Evolutionary conservation across 1,284 basidiomycete species (phyloP).

Genomic region (Naganishia liquefaciens): DNA sequence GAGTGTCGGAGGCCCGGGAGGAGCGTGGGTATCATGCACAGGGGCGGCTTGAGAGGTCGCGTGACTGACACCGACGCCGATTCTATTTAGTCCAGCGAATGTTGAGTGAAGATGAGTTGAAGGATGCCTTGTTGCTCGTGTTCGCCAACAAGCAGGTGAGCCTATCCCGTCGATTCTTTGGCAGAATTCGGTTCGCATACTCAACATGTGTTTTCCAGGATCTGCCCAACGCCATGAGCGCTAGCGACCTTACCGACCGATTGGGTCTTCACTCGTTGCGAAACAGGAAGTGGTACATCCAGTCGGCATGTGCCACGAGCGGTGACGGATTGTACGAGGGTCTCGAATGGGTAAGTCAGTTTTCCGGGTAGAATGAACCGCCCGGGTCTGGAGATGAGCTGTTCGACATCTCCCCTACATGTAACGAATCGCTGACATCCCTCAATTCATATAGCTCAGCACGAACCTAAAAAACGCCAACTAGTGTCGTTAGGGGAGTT

Average conservation of each 20-base stretch:
- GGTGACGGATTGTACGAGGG: slow-evolving; percentile 99
- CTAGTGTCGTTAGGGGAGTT: not conserved
- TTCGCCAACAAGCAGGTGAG: slow-evolving; percentile 93
- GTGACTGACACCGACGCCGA: not conserved
- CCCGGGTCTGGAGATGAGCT: no score
- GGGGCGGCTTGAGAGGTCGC: not conserved
- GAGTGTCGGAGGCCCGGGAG: slow-evolving; percentile 98
- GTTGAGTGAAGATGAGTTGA: slow-evolving; percentile 99
- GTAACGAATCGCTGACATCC: no score
- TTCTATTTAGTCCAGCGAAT: slow-evolving; percentile 85
- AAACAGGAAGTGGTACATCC: slow-evolving; percentile 98
- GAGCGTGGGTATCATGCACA: slow-evolving; percentile 60
- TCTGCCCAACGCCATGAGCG: slow-evolving; percentile 99
- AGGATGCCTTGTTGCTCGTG: slow-evolving; percentile 96
- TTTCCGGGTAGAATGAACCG: no score
- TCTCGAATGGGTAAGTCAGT: slow-evolving; percentile 81
- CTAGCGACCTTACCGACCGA: slow-evolving; percentile 99
- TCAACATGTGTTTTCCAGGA: slow-evolving; percentile 60
- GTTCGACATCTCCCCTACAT: no score
- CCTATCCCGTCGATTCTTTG: slow-evolving; percentile 2
- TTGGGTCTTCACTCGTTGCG: slow-evolving; percentile 71
- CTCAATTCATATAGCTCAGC: slow-evolving; percentile 46
- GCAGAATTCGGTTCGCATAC: no score
- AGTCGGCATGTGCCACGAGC: slow-evolving; percentile 98
- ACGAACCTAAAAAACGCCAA: slow-evolving; percentile 56